Evolutionary conservation across 331 rosid species (phyloP).

Genomic region (Acacia concinna): DNA sequence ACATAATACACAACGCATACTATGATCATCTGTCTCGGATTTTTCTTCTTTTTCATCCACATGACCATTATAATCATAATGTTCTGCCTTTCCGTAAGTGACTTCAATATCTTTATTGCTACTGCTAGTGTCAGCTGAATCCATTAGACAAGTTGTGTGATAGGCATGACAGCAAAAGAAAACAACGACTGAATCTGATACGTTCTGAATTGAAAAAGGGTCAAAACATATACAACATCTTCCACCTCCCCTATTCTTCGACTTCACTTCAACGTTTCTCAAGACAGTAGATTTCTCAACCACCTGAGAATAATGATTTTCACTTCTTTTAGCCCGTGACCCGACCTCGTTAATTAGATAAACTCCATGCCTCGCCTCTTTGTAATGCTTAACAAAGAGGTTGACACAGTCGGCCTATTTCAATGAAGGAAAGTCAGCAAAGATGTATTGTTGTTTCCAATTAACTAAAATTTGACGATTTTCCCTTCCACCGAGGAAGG

Average conservation of each 20-base stretch:
- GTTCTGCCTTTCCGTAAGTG: slow-evolving; percentile 40
- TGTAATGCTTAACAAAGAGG: slow-evolving; percentile 79
- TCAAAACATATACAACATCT: slow-evolving; percentile 98
- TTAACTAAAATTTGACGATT: slow-evolving; percentile 12
- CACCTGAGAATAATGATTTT: slow-evolving; percentile 48
- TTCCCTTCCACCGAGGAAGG: neutral
- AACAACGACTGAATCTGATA: slow-evolving; percentile 58
- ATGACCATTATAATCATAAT: slow-evolving; percentile 50
- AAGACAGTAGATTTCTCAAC: slow-evolving; percentile 38
- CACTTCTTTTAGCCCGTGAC: slow-evolving; percentile 56
- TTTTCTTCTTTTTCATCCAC: slow-evolving; percentile 56
- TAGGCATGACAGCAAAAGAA: slow-evolving; percentile 98
- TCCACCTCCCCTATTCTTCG: slow-evolving; percentile 90
- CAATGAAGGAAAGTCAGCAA: slow-evolving; percentile 33
- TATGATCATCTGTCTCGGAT: slow-evolving; percentile 43
- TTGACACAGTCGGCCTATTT: slow-evolving; percentile 90
- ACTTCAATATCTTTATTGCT: slow-evolving; percentile 42
- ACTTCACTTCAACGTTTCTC: slow-evolving; percentile 61
- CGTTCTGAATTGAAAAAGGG: slow-evolving; percentile 76
- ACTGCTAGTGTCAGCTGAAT: slow-evolving; percentile 62
- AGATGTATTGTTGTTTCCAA: slow-evolving; percentile 15
- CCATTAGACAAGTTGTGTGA: slow-evolving; percentile 80
- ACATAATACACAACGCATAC: slow-evolving; percentile 93
- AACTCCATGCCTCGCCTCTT: slow-evolving; percentile 89
- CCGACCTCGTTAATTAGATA: slow-evolving; percentile 76